phyloP scores from a whole-genome alignment of 208 protist genomes.

The Leishmania guyanensis region DNA sequence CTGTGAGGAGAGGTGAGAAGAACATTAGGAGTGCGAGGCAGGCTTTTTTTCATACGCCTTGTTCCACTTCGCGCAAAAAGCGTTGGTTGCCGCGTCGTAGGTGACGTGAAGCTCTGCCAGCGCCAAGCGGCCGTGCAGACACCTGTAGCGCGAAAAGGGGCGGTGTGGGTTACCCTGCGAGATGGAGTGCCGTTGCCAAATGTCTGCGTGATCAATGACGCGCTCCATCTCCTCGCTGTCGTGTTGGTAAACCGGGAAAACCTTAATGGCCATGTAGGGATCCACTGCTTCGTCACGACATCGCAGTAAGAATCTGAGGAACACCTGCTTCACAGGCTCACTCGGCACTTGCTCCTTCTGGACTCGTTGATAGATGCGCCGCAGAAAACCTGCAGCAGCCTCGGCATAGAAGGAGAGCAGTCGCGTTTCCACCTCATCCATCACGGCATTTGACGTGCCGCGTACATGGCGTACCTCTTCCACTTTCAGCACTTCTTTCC shows the following conservation, averaged over 20 bases:
- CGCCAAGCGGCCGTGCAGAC: constrained; percentile 18
- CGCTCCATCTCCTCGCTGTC: constrained; percentile 14
- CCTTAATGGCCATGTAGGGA: constrained; percentile 23
- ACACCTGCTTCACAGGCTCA: constrained; percentile 14
- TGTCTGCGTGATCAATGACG: constrained; percentile 7
- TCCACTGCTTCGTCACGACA: constrained; percentile 1
- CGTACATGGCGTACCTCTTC: not conserved
- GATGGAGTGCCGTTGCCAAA: not conserved
- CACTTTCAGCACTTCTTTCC: not conserved
- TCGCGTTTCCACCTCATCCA: constrained; percentile 15
- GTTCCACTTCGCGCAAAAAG: constrained; percentile 15
- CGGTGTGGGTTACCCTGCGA: constrained; percentile 24
- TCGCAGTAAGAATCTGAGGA: constrained; percentile 13
- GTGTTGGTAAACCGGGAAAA: constrained; percentile 19
- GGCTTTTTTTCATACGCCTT: not conserved
- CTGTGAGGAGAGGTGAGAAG: not conserved
- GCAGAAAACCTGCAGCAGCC: constrained; percentile 5
- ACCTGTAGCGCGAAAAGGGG: constrained; percentile 22
- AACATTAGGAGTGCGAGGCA: not conserved
- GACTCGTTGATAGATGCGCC: constrained; percentile 23
- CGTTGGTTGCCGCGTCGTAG: constrained; percentile 7
- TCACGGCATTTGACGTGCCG: not conserved
- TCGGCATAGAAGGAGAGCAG: constrained; percentile 14
- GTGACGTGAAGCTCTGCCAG: constrained; percentile 21
- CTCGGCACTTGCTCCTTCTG: not conserved